Base-by-base conservation (phyloP, 805 yeast species). In the Candida morakotiae region DNA sequence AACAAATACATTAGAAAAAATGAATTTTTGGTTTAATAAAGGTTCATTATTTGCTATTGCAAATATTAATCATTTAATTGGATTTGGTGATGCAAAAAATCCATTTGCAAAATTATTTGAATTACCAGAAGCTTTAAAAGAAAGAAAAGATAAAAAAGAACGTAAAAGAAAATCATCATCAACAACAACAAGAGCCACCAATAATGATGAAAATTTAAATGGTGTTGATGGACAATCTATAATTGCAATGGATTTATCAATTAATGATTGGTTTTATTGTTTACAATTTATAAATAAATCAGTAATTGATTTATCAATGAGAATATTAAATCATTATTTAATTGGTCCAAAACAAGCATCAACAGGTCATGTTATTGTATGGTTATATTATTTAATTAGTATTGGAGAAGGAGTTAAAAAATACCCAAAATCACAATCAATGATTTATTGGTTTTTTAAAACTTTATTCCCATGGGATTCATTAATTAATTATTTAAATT, bases 71-170 rank as follows among this genome's bases (percentile, higher is more conserved):
- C 91, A 84, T 60, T 54, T 84, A 37, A 75, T 82, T 31, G 93
- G 93, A 1, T 81, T 84, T 57, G 94, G 93, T 23, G 83, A 82
- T 52, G 72, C 84, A 4, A 67, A 69, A 31, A 84, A 82, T 51
- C 88, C 91, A 14, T 83, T 84, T 60, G 87, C 91, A 5, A 76
- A 80, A 48, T 53, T 85, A 10, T 85, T 85, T 57, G 80, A 75
- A 39, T 62, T 85, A 16, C 83, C 89, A 1, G 84, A 81, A 49
- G 85, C 81, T 13, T 58, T 85, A 43, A 81, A 75, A 42, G 87
- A 81, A 47, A 64, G 88, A 34, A 81, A 74, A 46, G 88, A 81
- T 39, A 78, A 81, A 41, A 83, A 82, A 46, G 91, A 83, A 37
- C 69, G 76, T 38, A 79, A 80, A 45, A 69, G 77, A 21, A 77